Evolutionary conservation across 352 stramenopile genomes (phyloP).

Genomic region (Phytophthora pinifolia): DNA sequence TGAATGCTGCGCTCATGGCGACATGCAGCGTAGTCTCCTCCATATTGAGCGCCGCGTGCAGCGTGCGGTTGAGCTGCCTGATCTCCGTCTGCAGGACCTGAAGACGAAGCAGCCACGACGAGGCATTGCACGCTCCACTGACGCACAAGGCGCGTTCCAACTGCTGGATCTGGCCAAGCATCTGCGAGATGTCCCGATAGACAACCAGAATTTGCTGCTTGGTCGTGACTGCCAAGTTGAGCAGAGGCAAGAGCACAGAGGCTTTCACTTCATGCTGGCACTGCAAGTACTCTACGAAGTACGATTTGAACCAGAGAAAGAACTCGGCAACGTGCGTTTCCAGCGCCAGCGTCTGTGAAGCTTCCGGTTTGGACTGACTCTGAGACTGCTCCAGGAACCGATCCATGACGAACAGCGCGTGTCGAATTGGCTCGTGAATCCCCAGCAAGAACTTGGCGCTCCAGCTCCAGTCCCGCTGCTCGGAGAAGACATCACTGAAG

Average conservation of each 20-base stretch:
- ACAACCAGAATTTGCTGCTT: slow-evolving; percentile 65
- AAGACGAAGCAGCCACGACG: slow-evolving; percentile 60
- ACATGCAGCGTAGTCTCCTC: slow-evolving; percentile 68
- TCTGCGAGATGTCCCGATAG: slow-evolving; percentile 66
- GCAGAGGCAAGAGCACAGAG: slow-evolving; percentile 52
- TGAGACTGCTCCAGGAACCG: slow-evolving; percentile 72
- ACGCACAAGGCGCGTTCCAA: slow-evolving; percentile 54
- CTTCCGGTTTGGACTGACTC: slow-evolving; percentile 31
- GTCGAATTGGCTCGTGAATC: slow-evolving; percentile 76
- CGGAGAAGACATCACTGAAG: slow-evolving; percentile 66
- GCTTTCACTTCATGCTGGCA: slow-evolving; percentile 72
- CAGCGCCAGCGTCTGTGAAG: slow-evolving; percentile 32
- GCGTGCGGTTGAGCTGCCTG: slow-evolving; percentile 64
- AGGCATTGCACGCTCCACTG: slow-evolving; percentile 39
- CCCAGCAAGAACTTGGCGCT: slow-evolving; percentile 68
- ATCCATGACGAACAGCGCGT: slow-evolving; percentile 84
- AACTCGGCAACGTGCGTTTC: slow-evolving; percentile 58
- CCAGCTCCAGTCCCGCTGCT: slow-evolving; percentile 65
- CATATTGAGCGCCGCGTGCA: slow-evolving; percentile 70
- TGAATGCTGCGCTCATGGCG: slow-evolving; percentile 65
- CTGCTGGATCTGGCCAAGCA: slow-evolving; percentile 58
- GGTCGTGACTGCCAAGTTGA: slow-evolving; percentile 51
- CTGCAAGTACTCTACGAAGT: slow-evolving; percentile 74
- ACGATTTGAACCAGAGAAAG: slow-evolving; percentile 77
- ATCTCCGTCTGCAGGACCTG: slow-evolving; percentile 68